Conservation (phyloP, 345 rosid genomes). For the Eucalyptus coolabah region DNA sequence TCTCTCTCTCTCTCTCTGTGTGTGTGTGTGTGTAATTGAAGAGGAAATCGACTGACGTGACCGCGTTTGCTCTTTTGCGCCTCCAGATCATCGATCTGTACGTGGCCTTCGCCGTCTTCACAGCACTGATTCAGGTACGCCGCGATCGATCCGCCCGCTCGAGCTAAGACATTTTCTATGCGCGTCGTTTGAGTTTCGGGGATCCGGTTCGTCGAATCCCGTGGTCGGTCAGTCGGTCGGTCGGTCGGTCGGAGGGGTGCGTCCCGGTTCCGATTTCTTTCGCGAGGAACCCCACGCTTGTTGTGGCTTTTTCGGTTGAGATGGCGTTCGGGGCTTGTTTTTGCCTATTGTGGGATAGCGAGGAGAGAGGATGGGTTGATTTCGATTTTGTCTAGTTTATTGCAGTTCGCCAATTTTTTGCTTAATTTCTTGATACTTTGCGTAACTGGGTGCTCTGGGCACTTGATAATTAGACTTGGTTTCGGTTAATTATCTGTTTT, state of each 20-base stretch:
- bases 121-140: conserved; percentile 81
- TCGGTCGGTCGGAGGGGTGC: background rate
- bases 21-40: background rate
- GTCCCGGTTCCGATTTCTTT: background rate
- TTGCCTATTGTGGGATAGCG: background rate
- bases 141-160: background rate
- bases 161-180: background rate
- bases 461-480: background rate
- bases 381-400: background rate
- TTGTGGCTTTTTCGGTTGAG: background rate
- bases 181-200: background rate
- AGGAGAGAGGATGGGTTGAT: background rate
- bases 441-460: background rate
- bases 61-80: background rate
- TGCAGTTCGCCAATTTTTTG: background rate
- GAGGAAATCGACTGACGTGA: background rate
- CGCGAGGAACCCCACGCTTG: background rate
- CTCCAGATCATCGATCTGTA: conserved; percentile 88
- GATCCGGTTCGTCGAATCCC: conserved; percentile 8
- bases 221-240: background rate
- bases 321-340: background rate
- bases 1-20: accelerated
- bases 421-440: background rate
- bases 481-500: background rate
- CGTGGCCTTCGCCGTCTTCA: conserved; percentile 64